Base-by-base conservation (phyloP, 2,329 filamentous ascomycete species). In the Calonectria crousiana region DNA sequence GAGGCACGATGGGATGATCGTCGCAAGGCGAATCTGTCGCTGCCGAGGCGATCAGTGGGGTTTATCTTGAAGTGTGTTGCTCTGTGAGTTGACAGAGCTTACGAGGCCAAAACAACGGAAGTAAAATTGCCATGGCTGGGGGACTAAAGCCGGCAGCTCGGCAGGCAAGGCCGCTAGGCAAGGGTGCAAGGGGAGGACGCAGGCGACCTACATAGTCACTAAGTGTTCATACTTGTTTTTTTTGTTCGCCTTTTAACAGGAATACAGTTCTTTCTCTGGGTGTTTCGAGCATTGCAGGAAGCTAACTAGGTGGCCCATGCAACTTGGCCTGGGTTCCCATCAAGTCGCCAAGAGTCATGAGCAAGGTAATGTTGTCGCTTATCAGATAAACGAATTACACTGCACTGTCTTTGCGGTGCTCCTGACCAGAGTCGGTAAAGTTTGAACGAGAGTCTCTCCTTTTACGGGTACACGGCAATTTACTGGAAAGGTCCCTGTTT, bases 401-500 rank as follows among this genome's bases (percentile, higher is more conserved):
- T n/a, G 38, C 23, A 28, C 11, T 28, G 23, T 20, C 16, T 16
- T 16, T 28, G 34, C 8, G 3, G n/a, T 62, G 14, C 14, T n/a
- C 13, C n/a, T 26, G 32, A 9, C 34, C 18, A 36, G 30, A 26
- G 32, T 11, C 20, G 34, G 34, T 28, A 36, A 60, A 41, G 56
- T 60, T 60, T 41, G 34, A 26, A 62, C 20, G 34, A 18, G 56
- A 41, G 32, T 14, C 56, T 62, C 34, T 62, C 34, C 56, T 62
- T 62, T 62, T 62, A 62, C n/a, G 56, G 56, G 56, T 62, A 62
- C 34, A 26, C 32, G 56, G 34, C 56, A 62, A 62, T 62, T 34
- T 34, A 34, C 28, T 62, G 10, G 20, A 38, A 23, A 38, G 26
- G 23, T 62, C 56, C 56, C 36, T 62, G 28, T 34, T 20, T 62